Conservation (phyloP, 768 basidiomycete species). For the Termitomyces sp. region DNA sequence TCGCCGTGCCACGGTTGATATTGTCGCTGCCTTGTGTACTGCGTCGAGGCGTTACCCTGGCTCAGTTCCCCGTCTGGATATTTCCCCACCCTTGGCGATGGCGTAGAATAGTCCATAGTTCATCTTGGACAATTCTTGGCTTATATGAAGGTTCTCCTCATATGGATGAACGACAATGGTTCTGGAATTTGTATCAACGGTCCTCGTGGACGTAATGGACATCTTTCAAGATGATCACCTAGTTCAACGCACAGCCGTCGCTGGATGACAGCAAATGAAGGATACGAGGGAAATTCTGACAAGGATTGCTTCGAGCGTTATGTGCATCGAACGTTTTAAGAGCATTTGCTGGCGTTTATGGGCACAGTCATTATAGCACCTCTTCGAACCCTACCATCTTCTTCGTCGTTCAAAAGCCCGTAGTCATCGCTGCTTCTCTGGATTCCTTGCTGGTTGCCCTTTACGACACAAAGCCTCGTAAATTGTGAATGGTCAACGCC, state of each 20-base stretch:
- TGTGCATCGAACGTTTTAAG: constrained; percentile 21
- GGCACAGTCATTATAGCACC: constrained; percentile 23
- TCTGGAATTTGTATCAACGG: constrained; percentile 18
- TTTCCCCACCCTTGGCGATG: background rate
- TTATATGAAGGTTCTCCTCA: constrained; percentile 24
- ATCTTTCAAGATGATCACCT: constrained; percentile 7
- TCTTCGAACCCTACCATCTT: constrained; percentile 15
- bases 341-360: constrained; percentile 27
- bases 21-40: background rate
- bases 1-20: constrained; percentile 9
- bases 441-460: constrained; percentile 27
- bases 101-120: background rate
- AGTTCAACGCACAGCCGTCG: constrained; percentile 8
- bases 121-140: constrained; percentile 26
- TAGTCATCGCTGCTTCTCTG: constrained; percentile 22
- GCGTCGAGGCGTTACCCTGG: background rate
- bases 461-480: constrained; percentile 29
- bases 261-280: background rate
- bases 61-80: background rate
- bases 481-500: constrained; percentile 30
- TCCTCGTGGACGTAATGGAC: background rate
- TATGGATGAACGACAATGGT: constrained; percentile 22
- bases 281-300: background rate
- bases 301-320: constrained; percentile 12
- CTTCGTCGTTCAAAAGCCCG: constrained; percentile 13